Evolutionary conservation across 768 basidiomycete genomes (phyloP).

Genomic region (Phlebiopsis flavidoalba): DNA sequence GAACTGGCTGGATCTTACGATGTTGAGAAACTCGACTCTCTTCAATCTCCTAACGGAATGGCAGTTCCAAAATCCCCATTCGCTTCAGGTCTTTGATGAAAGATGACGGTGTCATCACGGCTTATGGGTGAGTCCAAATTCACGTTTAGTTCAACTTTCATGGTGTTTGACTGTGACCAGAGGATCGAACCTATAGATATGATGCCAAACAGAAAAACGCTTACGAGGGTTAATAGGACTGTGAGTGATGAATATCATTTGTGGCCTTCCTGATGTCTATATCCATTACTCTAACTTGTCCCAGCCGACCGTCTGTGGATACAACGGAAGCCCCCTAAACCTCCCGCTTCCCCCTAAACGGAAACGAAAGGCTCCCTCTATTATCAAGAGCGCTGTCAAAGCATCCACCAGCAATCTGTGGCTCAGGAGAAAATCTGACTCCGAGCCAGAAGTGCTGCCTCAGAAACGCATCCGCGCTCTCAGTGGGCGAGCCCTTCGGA

Average conservation of each 20-base stretch:
- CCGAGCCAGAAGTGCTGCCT: slow-evolving; percentile 17
- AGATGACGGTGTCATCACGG: slow-evolving; percentile 72
- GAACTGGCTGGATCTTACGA: slow-evolving; percentile 69
- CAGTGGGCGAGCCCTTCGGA: slow-evolving; percentile 8
- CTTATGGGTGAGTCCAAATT: slow-evolving; percentile 55
- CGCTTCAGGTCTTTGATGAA: slow-evolving; percentile 71
- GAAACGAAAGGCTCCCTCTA: slow-evolving; percentile 26
- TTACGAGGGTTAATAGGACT: slow-evolving; percentile 85
- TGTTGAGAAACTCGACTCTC: slow-evolving; percentile 71
- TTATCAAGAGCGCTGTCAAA: slow-evolving; percentile 18
- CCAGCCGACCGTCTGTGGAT: slow-evolving; percentile 82
- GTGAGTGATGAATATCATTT: slow-evolving; percentile 34
- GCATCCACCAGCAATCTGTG: slow-evolving; percentile 16
- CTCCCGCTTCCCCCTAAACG: slow-evolving; percentile 36
- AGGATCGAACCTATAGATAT: slow-evolving; percentile 80
- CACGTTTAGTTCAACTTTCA: background rate
- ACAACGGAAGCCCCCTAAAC: slow-evolving; percentile 61
- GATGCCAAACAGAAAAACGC: slow-evolving; percentile 73
- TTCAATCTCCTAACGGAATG: slow-evolving; percentile 75
- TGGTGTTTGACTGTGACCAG: slow-evolving; percentile 30
- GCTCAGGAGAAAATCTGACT: slow-evolving; percentile 18
- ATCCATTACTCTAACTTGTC: background rate
- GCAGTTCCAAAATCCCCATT: slow-evolving; percentile 79
- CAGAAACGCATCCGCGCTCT: slow-evolving; percentile 8
- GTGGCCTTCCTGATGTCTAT: slow-evolving; percentile 7